phyloP scores from a whole-genome alignment of 1,284 basidiomycete genomes.

The Tilletiopsis washingtonensis region DNA sequence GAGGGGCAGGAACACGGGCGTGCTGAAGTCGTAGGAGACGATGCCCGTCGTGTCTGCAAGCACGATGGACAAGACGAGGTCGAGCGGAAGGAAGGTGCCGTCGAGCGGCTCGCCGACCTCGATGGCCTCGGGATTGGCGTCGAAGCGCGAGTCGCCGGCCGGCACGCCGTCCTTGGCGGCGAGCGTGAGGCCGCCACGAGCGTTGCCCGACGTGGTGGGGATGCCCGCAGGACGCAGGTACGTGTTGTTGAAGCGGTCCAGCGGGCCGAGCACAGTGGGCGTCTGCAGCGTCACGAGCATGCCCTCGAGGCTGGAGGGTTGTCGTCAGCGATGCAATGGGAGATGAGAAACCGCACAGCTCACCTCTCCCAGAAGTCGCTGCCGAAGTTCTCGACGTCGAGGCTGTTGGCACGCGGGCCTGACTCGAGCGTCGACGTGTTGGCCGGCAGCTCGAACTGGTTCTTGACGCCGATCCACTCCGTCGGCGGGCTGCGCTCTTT shows the following conservation, averaged over 20 bases:
- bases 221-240: constrained; percentile 58
- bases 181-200: constrained; percentile 55
- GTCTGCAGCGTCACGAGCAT: too few species aligned
- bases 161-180: constrained; percentile 36
- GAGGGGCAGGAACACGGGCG: not conserved
- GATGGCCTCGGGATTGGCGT: constrained; percentile 58
- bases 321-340: too few species aligned
- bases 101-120: constrained; percentile 57
- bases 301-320: too few species aligned
- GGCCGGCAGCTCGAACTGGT: constrained; percentile 7
- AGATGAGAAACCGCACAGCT: constrained; percentile 59
- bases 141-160: constrained; percentile 43
- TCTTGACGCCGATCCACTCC: constrained; percentile 3
- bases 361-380: constrained; percentile 46
- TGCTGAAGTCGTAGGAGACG: not conserved
- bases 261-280: too few species aligned
- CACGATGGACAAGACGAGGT: constrained; percentile 51
- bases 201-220: constrained; percentile 56
- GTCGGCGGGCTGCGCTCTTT: constrained; percentile 2
- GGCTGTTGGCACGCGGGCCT: not conserved
- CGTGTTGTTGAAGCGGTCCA: too few species aligned
- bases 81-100: constrained; percentile 54
- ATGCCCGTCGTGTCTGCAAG: constrained; percentile 58
- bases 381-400: not conserved
- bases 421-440: constrained; percentile 5